Base-by-base conservation (phyloP, 257 asterid genomes). In the Mitragyna speciosa region DNA sequence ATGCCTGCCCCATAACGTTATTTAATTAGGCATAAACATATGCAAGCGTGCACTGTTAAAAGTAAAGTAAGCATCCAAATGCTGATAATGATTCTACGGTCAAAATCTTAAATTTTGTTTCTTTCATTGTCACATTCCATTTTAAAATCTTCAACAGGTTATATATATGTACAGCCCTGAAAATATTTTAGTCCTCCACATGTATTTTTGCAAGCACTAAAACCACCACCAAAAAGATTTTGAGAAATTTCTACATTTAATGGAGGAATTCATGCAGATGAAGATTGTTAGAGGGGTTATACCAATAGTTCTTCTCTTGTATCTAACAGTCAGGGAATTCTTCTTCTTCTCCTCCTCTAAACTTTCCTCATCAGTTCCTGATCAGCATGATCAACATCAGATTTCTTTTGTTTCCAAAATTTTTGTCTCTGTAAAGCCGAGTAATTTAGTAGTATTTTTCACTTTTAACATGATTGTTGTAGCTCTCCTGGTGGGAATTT, bases 391-490 rank as follows among this genome's bases (percentile, higher is more conserved):
- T 28, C 76, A 72, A 0, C 33, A 76, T 26, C 28, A 70, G 36
- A 70, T 24, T 45, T 47, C 76, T 78, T 36, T 51, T n/a, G 4
- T 26, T 70, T 70, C 59, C 77, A 51, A 45, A 6, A 56, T 39
- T 5, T 70, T 78, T 19, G 28, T 47, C 58, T 16, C 2, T 30
- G 33, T 63, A 78, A 79, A 79, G n/a, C 72, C 77, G 28, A 79
- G 72, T 64, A 43, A 41, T 43, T 28, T 70, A 48, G 28, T 71
- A 26, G 67, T 70, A 58, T 72, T 64, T 31, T 79, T 79, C 72
- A 58, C 51, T 14, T 45, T 79, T 11, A 71, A 70, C 7, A 72
- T 59, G 11, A 74, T 79, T 59, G 72, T 70, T 28, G 76, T 79
- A 19, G 78, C 49, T 47, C 30, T 61, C 28, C 61, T 61, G 17